These are phyloP conservation scores for Coemansia sp. DNA, from an alignment of 192 early-diverging fungal species.

Conservation along the genomic window DNA sequence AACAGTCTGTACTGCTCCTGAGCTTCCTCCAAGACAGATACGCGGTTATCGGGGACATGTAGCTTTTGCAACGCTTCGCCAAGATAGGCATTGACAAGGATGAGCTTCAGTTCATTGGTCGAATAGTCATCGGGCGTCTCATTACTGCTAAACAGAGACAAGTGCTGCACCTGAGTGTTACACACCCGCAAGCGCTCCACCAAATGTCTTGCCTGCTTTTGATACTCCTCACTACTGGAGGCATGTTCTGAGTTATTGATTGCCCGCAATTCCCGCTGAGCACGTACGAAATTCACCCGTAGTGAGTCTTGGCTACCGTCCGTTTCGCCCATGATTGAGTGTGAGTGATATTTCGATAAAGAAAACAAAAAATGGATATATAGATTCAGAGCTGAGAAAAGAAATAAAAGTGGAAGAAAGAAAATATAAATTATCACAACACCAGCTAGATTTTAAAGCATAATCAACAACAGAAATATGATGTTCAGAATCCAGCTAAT, in stretches of 20 bases:
- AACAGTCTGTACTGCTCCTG: slow-evolving; percentile 25
- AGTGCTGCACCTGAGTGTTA: slow-evolving; percentile 34
- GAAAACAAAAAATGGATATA: neutral
- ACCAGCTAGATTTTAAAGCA: too few species aligned
- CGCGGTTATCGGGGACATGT: slow-evolving; percentile 3
- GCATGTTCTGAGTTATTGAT: slow-evolving; percentile 24
- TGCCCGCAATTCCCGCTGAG: slow-evolving; percentile 36
- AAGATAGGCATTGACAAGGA: slow-evolving; percentile 34
- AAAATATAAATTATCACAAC: too few species aligned
- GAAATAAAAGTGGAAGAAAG: too few species aligned
- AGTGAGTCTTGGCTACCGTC: slow-evolving; percentile 17
- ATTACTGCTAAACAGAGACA: slow-evolving; percentile 83
- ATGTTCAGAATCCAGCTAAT: too few species aligned
- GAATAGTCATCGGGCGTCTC: slow-evolving; percentile 88
- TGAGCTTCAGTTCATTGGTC: slow-evolving; percentile 71
- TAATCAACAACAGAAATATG: too few species aligned
- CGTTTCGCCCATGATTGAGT: neutral
- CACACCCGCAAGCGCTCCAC: slow-evolving; percentile 27
- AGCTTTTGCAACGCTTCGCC: slow-evolving; percentile 47
- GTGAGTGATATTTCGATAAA: neutral
- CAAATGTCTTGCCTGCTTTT: slow-evolving; percentile 19
- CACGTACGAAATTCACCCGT: slow-evolving; percentile 33
- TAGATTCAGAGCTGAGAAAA: too few species aligned
- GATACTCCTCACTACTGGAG: slow-evolving; percentile 45
- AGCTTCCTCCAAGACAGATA: slow-evolving; percentile 22